These are phyloP conservation scores for Scheffersomyces coipomensis DNA, from an alignment of 805 yeast species.

Conservation along the genomic window DNA sequence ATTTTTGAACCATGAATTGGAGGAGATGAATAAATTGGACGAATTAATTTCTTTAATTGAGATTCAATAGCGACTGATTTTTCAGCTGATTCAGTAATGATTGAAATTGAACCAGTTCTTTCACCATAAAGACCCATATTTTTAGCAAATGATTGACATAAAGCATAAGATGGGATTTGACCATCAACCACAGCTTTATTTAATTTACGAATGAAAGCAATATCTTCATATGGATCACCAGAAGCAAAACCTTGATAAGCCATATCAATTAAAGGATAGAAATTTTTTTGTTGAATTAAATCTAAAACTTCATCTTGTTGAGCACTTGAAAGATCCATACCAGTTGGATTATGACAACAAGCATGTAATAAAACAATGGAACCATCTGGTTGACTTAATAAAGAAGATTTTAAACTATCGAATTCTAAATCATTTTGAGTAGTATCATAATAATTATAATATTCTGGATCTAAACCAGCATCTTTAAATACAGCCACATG, in stretches of 20 bases:
- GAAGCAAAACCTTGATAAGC: conserved; percentile 96
- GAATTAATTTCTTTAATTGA: conserved; percentile 76
- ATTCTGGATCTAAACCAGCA: conserved; percentile 63
- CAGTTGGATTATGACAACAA: conserved; percentile 97
- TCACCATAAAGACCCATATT: conserved; percentile 51
- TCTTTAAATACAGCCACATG: conserved; percentile 77
- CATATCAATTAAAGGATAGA: conserved; percentile 84
- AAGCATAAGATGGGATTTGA: conserved; percentile 49
- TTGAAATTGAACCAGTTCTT: conserved; percentile 75
- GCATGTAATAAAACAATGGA: conserved; percentile 81
- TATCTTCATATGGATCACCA: conserved; percentile 75
- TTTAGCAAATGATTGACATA: conserved; percentile 50
- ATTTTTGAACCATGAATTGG: conserved; percentile 93
- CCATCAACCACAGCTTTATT: conserved; percentile 50
- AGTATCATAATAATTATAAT: conserved; percentile 71
- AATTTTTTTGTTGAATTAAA: conserved; percentile 53
- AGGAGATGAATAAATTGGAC: conserved; percentile 90
- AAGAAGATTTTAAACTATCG: conserved; percentile 59
- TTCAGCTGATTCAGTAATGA: conserved; percentile 55
- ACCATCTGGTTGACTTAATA: conserved; percentile 54
- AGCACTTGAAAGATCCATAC: conserved; percentile 80
- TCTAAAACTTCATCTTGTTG: conserved; percentile 80
- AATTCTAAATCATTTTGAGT: conserved; percentile 61
- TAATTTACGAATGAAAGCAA: conserved; percentile 44
- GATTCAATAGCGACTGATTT: conserved; percentile 61